Base-by-base conservation (phyloP, 257 asterid species). In the Nicotiana tabacum region DNA sequence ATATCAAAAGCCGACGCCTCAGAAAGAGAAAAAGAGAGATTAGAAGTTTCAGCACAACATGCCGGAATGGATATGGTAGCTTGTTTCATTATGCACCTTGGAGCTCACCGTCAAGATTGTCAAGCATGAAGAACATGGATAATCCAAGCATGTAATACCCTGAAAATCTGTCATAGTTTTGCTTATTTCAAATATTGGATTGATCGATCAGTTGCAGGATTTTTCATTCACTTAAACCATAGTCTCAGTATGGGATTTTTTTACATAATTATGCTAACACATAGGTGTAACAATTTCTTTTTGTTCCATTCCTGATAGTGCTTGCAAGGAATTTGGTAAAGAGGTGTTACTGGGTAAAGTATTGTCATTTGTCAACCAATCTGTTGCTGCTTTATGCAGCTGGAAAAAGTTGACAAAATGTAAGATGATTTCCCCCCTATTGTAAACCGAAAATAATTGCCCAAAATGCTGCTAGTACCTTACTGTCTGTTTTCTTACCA, bases 11-110 rank as follows among this genome's bases (percentile, higher is more conserved):
- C 88, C 88, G 56, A 65, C 90, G 15, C 88, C 97, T 13, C 88
- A 84, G 94, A 91, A 93, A 84, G 93, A 85, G 76, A 96, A 96
- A 93, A 96, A 96, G 88, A 83, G 89, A 1, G 93, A 93, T 80
- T 95, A 92, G 90, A 61, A 13, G 35, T 48, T 80, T 64, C 18
- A 39, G 60, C 65, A 27, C 57, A 10, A 3, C 57, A 9, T 18
- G 21, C 21, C 46, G 78, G 39, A 29, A 29, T 2, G 24, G 27
- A 8, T 57, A 2, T 57, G 35, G 29, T 29, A 6, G 21, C 4
- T 9, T 24, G 67, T 24, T 62, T 10, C 67, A 24, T 24, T 62
- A 32, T 62, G 33, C 67, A 62, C 6, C 33, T 35, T 72, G 80
- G 64, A 12, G 37, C 60, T 72, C 60, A 43, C 1, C 3, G 35